A percentile compares a stretch with the other conserved stretches of the same genome.
Conservation (phyloP, 2,329 filamentous ascomycete genomes). For the Ophioceras dolichostomum region DNA sequence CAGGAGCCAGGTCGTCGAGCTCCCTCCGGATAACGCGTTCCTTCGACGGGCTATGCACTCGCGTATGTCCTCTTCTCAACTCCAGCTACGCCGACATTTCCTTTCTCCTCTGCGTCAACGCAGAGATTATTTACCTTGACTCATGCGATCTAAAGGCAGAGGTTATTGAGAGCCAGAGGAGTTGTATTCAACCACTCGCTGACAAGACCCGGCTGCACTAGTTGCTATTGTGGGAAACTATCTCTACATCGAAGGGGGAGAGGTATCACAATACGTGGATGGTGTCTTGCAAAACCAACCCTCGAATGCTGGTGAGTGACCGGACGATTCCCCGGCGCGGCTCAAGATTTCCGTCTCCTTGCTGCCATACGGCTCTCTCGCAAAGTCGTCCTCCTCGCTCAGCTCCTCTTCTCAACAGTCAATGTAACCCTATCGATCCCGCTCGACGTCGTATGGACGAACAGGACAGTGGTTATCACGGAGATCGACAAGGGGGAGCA, state of each 20-base stretch:
- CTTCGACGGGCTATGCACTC: background rate
- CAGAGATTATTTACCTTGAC: no score
- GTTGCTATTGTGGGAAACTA: constrained; percentile 1
- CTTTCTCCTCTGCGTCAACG: no score
- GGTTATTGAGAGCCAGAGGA: no score
- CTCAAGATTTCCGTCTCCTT: background rate
- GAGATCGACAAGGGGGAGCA: background rate
- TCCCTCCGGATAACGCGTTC: background rate
- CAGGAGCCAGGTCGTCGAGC: no score
- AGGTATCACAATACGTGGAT: background rate
- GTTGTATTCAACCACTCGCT: no score
- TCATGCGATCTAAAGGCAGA: no score
- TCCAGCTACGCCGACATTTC: no score
- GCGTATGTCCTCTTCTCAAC: no score
- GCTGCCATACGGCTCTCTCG: background rate
- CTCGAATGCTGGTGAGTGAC: no score
- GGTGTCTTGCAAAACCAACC: background rate
- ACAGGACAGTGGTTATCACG: background rate
- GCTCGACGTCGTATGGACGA: background rate
- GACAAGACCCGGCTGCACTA: no score
- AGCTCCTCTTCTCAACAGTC: background rate
- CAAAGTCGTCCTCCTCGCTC: background rate
- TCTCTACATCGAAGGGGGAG: constrained; percentile 3
- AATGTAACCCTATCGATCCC: constrained; percentile 1
- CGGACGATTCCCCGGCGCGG: background rate